Base-by-base conservation (phyloP, 805 yeast genomes). In the Millerago galiae region DNA sequence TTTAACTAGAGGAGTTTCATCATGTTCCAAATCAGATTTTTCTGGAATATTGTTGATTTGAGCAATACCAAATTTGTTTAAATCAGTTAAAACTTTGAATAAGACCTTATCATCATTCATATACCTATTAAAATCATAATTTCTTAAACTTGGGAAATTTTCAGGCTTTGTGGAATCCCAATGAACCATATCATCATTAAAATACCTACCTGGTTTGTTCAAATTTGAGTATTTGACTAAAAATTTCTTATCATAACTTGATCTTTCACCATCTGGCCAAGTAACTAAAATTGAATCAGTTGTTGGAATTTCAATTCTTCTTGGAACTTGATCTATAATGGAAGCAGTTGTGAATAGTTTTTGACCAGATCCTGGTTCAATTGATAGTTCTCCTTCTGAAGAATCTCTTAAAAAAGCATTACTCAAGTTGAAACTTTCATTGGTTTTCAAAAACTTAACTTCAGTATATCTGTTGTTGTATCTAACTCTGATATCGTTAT, bases 371-470 rank as follows among this genome's bases (percentile, higher is more conserved):
- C 60, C 54, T 3, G 67, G 62, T 48, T 84, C 85, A 5, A 81
- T 67, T 0, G 84, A 75, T 10, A 52, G 54, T 1, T 62, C 48
- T 12, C 75, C 62, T 4, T 59, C 54, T 37, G 87, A 79, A 0
- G 87, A 70, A 53, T 84, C 95, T 53, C 91, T 69, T 15, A 85
- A 64, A 50, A 84, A 82, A 1, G 73, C 60, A 39, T 73, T 76
- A 50, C 65, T 71, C 57, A 49, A 53, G 10, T 52, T 50, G 17
- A 38, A 55, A 0, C 52, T 43, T 21, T 41, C 46, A 6, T 50
- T 41, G 3, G 32, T 21, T 7, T 34, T 15, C 8, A 37, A 26
- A 28, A 46, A 44, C 9, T 42, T 41, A 35, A 51, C 44, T 8
- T 44, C 43, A 2, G 50, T 47, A 14, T 25, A 41, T 13, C 28